These are phyloP conservation scores for Pyrenophora tritici-repentis DNA, from an alignment of 2,329 filamentous ascomycete species.

Conservation along the genomic window DNA sequence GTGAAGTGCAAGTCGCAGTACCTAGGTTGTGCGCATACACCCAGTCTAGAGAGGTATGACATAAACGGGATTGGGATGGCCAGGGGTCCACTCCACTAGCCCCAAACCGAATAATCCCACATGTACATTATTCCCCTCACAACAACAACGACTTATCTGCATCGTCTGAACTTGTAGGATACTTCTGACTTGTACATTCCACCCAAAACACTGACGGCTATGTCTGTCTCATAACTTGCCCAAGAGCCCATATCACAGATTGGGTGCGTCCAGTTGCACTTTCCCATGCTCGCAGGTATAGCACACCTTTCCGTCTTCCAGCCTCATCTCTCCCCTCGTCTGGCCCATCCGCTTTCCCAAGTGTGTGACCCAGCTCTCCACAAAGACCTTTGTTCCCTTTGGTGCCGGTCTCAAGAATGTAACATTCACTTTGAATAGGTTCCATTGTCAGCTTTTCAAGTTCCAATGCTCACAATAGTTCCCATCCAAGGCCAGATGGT, in stretches of 20 bases:
- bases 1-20: constrained; percentile 2
- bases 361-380: constrained; percentile 53
- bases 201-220: too few relatives aligned
- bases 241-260: constrained; percentile 14
- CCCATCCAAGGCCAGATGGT: not conserved
- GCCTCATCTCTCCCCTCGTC: constrained; percentile 49
- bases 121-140: not conserved
- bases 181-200: too few relatives aligned
- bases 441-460: not conserved
- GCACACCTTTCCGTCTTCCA: constrained; percentile 46
- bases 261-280: constrained; percentile 30
- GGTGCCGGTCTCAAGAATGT: constrained; percentile 52
- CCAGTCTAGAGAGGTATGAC: not conserved
- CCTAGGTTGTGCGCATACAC: constrained; percentile 1
- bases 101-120: not conserved
- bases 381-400: constrained; percentile 47
- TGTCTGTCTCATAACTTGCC: too few relatives aligned
- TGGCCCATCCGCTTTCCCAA: constrained; percentile 50
- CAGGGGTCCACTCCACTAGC: not conserved
- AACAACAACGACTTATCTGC: not conserved
- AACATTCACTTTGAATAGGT: constrained; percentile 46
- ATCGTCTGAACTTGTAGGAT: too few relatives aligned
- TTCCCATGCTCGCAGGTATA: constrained; percentile 50
- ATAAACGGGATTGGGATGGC: not conserved
- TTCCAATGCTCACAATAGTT: not conserved